These are phyloP conservation scores for Lasiodiplodia sp. DNA, from an alignment of 2,329 filamentous ascomycete genomes.

Conservation along the genomic window DNA sequence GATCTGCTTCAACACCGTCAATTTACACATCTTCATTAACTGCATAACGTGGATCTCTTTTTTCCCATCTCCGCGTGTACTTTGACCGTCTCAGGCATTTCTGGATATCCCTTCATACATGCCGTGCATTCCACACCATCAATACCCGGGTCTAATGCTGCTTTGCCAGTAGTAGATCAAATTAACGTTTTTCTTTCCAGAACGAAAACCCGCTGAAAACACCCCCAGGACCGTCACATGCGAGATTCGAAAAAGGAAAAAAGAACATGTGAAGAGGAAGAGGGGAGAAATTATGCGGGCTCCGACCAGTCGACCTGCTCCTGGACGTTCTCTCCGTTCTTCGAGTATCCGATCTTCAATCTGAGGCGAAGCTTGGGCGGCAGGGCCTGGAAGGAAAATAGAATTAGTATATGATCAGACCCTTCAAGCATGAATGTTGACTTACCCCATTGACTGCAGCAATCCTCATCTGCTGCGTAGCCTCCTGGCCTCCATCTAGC, in stretches of 20 bases:
- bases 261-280: constrained; percentile 10
- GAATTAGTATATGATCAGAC: constrained; percentile 1
- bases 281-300: constrained; percentile 51
- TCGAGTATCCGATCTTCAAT: constrained; percentile 81
- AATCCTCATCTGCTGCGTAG: constrained; percentile 90
- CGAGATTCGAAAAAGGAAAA: constrained; percentile 5
- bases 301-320: constrained; percentile 99
- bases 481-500: constrained; percentile 78
- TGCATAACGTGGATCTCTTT: constrained; percentile 19
- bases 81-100: background rate
- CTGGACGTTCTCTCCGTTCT: constrained; percentile 74
- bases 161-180: background rate
- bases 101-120: constrained; percentile 2
- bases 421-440: constrained; percentile 40
- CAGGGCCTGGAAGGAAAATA: constrained; percentile 60
- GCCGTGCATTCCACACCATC: background rate
- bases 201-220: background rate
- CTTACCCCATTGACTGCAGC: constrained; percentile 84
- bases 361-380: constrained; percentile 76
- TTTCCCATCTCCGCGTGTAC: constrained; percentile 15
- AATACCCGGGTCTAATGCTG: constrained; percentile 13
- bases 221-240: constrained; percentile 5
- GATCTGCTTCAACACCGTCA: background rate
- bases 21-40: constrained; percentile 20
- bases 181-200: background rate